These are phyloP conservation scores for Biancaea sappan DNA, from an alignment of 306 rosid genomes.

Conservation along the genomic window DNA sequence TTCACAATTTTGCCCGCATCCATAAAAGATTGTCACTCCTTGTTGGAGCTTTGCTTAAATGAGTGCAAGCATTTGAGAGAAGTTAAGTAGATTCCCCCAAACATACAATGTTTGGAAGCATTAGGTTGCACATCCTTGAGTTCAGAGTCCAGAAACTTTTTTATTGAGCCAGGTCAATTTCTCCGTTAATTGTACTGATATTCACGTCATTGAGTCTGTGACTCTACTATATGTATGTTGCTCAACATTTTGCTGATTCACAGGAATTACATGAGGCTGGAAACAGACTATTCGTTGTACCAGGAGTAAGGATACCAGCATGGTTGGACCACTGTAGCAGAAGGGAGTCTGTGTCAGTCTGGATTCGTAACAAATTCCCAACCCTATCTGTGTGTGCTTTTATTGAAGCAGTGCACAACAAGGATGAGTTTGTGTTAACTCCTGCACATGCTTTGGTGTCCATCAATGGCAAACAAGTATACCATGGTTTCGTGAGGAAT, in stretches of 20 bases:
- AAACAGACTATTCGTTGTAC: neutral
- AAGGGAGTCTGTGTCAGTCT: slow-evolving; percentile 2
- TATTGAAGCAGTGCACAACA: too few species aligned
- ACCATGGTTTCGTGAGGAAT: too few species aligned
- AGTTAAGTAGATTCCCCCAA: slow-evolving; percentile 18
- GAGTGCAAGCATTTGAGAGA: neutral
- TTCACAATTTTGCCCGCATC: slow-evolving; percentile 11
- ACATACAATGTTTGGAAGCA: neutral
- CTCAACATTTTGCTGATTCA: neutral
- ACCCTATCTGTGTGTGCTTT: neutral
- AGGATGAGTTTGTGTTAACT: too few species aligned
- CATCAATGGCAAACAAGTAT: slow-evolving; percentile 12
- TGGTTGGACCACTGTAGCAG: neutral
- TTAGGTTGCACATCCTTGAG: neutral
- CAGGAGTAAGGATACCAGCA: slow-evolving; percentile 6
- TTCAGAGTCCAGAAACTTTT: neutral
- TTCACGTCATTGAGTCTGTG: neutral
- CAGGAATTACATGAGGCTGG: neutral
- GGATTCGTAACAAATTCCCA: slow-evolving; percentile 30
- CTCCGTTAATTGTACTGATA: neutral
- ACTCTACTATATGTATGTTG: neutral
- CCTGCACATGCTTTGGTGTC: too few species aligned
- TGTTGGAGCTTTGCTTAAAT: neutral
- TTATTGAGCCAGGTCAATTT: slow-evolving; percentile 24
- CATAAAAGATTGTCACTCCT: neutral